Conservation (phyloP, 352 stramenopile species). For the Phytophthora podocarpi region DNA sequence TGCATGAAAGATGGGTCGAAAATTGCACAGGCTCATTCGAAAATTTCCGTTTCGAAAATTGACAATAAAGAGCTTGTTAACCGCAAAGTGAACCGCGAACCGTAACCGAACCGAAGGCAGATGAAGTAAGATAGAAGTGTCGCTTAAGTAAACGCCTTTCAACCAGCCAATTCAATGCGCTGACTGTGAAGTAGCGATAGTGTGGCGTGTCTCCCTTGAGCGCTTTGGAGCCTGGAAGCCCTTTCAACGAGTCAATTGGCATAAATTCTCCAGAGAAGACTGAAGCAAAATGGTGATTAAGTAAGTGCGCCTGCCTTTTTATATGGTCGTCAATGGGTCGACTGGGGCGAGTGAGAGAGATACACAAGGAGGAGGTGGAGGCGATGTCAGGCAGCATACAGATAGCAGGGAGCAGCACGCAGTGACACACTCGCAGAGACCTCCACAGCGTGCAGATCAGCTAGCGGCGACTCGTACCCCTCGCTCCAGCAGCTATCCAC, state of each 20-base stretch:
- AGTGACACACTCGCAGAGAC: not conserved
- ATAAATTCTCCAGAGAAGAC: slow-evolving; percentile 91
- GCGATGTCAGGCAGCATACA: not conserved
- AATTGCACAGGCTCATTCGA: not conserved
- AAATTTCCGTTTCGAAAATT: not conserved
- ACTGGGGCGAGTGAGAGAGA: not conserved
- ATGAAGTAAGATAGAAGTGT: slow-evolving; percentile 8
- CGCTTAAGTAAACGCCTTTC: slow-evolving; percentile 58
- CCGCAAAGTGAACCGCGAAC: slow-evolving; percentile 17
- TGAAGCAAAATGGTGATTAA: slow-evolving; percentile 92
- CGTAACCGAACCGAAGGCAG: slow-evolving; percentile 11
- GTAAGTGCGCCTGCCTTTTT: slow-evolving; percentile 54
- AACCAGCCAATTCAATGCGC: slow-evolving; percentile 79
- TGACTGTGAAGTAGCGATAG: slow-evolving; percentile 54
- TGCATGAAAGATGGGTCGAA: not conserved
- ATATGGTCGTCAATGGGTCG: not conserved
- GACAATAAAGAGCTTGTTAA: not conserved
- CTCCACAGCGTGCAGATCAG: slow-evolving; percentile 16
- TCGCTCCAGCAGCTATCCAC: not conserved
- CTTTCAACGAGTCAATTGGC: slow-evolving; percentile 70
- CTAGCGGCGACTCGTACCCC: not conserved
- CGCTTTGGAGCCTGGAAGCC: slow-evolving; percentile 12
- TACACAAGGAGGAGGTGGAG: not conserved
- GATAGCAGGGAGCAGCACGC: not conserved
- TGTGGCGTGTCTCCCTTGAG: slow-evolving; percentile 16